A percentile compares a stretch with the other conserved stretches of the same genome.
These are phyloP conservation scores for Rhodotorula sp. DNA, from an alignment of 1,284 basidiomycete species.

Conservation along the genomic window DNA sequence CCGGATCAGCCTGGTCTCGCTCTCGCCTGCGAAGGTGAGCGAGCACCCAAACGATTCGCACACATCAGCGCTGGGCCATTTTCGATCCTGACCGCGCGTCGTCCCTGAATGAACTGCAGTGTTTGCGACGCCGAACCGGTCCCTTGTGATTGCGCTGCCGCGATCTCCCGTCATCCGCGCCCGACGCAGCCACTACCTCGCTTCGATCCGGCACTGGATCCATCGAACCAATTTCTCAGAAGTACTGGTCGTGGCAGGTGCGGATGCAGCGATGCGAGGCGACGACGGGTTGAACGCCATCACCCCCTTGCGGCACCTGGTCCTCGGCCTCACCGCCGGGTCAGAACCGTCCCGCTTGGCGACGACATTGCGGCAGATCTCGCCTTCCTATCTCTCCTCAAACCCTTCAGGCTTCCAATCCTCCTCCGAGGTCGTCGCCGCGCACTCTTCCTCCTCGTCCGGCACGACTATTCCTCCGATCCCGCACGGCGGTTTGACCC, in stretches of 20 bases:
- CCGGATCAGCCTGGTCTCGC: constrained; percentile 11
- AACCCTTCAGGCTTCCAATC: constrained; percentile 50
- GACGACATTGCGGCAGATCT: constrained; percentile 55
- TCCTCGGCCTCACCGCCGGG: constrained; percentile 53
- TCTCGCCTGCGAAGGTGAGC: constrained; percentile 29
- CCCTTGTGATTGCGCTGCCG: constrained; percentile 30
- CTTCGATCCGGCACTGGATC: constrained; percentile 12
- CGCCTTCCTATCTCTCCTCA: constrained; percentile 57
- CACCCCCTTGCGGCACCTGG: constrained; percentile 24
- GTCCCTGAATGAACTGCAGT: too few relatives aligned
- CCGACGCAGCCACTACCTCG: constrained; percentile 23
- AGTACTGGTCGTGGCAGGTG: constrained; percentile 23
- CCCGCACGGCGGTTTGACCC: constrained; percentile 36
- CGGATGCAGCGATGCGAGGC: constrained; percentile 29
- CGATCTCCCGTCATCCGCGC: constrained; percentile 35
- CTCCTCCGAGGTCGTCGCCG: constrained; percentile 55
- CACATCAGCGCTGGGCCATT: too few relatives aligned
- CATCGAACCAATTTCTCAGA: constrained; percentile 11
- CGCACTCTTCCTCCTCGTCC: constrained; percentile 50
- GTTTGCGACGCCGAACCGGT: constrained; percentile 6
- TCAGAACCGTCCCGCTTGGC: constrained; percentile 52
- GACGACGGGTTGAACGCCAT: constrained; percentile 23
- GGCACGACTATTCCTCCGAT: constrained; percentile 54
- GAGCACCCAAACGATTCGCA: too few relatives aligned
- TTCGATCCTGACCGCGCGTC: too few relatives aligned